Evolutionary conservation across 306 rosid species (phyloP), one percentile per base, ranked within the genome.

Genomic region (Hippophae tibetana): DNA sequence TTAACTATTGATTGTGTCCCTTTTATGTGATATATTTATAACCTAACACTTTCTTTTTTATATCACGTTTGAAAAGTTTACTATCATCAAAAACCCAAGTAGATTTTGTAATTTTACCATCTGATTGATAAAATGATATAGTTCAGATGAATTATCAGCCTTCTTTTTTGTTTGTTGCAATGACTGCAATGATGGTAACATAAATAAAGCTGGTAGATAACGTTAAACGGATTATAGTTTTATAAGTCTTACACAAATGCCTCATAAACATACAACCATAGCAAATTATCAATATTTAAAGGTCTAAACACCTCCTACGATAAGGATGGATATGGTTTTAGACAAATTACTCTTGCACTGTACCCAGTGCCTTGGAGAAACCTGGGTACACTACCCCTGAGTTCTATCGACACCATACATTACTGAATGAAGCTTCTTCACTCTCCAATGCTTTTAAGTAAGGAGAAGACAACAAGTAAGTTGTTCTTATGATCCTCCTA

Each of bases 201-300:
- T 12, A 23, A 13, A 12, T 3, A 49, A 12, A 4, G 14, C 18
- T 3, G 53, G 14, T 49, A 49, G 53, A 49, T 49, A 1, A 3
- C n/a, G 14, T 13, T 10, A 49, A 9, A 12, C 14, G 13, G 14
- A 12, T 23, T 18, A 14, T 12, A 49, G 14, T 49, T 6, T 48
- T n/a, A 49, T 49, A 49, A 6, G 53, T 13, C 14, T 12, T 49
- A 23, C 38, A 55, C 5, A 41, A 62, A 73, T 56, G 38, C 38
- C 38, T 31, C 38, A 31, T 43, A 52, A 61, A 58, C 72, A 74
- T 54, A 54, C 53, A 58, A 14, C 42, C 27, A 41, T 42, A 62
- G 42, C 60, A 52, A 61, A 60, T 43, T 42, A 64, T 54, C 44
- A 54, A 46, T 65, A 13, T 43, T 59, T 14, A 5, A 14, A 66